A percentile compares a stretch with the other conserved stretches of the same genome.
Evolutionary conservation across 208 protist genomes (phyloP).

Genomic region (Vickermania ingenoplastis): DNA sequence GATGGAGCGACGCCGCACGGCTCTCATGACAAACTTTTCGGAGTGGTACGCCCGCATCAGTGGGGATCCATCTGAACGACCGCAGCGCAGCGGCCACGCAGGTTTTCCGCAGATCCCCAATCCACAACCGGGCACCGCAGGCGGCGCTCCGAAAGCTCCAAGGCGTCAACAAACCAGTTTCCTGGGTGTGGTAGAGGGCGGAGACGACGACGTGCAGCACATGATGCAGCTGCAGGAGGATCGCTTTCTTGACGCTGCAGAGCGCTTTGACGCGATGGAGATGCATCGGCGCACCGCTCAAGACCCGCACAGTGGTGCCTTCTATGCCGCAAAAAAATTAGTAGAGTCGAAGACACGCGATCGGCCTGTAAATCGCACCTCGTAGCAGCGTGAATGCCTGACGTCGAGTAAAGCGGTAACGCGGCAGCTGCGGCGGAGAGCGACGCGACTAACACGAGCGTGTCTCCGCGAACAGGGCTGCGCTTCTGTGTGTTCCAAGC

Average conservation of each 20-base stretch:
- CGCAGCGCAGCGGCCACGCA: neutral
- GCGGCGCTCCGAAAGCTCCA: neutral
- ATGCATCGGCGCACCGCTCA: slow-evolving; percentile 11
- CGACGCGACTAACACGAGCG: too few species aligned
- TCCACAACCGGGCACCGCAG: neutral
- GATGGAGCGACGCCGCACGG: slow-evolving; percentile 18
- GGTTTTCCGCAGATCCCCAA: neutral
- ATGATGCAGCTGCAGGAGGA: slow-evolving; percentile 1
- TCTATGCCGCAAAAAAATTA: slow-evolving; percentile 22
- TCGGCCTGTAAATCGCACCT: too few species aligned
- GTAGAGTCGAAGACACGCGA: neutral
- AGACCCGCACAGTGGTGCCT: slow-evolving; percentile 22
- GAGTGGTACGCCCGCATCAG: slow-evolving; percentile 26
- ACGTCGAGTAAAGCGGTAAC: too few species aligned
- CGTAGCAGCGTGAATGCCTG: too few species aligned
- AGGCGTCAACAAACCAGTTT: neutral
- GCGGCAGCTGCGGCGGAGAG: too few species aligned
- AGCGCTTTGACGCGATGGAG: slow-evolving; percentile 25
- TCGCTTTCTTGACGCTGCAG: slow-evolving; percentile 12
- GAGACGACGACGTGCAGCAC: neutral
- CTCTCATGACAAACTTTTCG: slow-evolving; percentile 53
- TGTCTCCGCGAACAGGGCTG: too few species aligned
- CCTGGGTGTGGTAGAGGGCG: neutral
- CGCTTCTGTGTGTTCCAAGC: too few species aligned
- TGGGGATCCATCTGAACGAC: neutral